Base-by-base conservation (phyloP, 495 filamentous ascomycete species). In the Hypoxylon fuscum region DNA sequence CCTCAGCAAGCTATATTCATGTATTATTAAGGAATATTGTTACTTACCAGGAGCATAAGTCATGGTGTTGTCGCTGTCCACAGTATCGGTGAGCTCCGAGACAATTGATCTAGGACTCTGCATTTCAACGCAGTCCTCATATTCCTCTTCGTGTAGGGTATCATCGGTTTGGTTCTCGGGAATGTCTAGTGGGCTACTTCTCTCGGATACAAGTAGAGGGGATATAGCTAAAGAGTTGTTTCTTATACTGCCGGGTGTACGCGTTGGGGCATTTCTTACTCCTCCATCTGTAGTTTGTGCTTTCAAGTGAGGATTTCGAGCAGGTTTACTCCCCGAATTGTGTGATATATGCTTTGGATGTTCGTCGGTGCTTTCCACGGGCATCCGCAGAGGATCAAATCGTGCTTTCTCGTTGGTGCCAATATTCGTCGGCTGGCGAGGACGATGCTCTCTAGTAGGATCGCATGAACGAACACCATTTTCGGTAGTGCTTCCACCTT, bases 11-110 rank as follows among this genome's bases (percentile, higher is more conserved):
- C n/a, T 31, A 14, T 3, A 17, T 20, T 0, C 14, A 7, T 17
- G n/a, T 31, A 7, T 14, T 25, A n/a, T 14, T 40, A 42, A 22
- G 41, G 21, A 44, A 14, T 14, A n/a, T 1, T 15, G 20, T 15
- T 18, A 48, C 55, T 31, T 65, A 71, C 72, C 69, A 56, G 67
- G 72, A 41, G 68, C 69, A 43, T 71, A 44, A 17, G 63, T 60
- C 27, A 62, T 67, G 29, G 48, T 57, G 23, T 74, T 58, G 7
- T 72, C 51, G 22, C 47, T 58, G 11, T 58, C 52, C 7, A 50
- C 45, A 0, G 44, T 62, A 18, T 49, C 32, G 11, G 17, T 48
- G 14, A 44, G 21, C 14, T 40, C 17, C 10, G 7, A 10, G 5
- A 21, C 7, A 25, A 5, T 15, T 15, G n/a, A 14, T 2, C 17